Base-by-base conservation (phyloP, 371 early-diverging fungal species). In the Amoeboaphelidium protococcarum region DNA sequence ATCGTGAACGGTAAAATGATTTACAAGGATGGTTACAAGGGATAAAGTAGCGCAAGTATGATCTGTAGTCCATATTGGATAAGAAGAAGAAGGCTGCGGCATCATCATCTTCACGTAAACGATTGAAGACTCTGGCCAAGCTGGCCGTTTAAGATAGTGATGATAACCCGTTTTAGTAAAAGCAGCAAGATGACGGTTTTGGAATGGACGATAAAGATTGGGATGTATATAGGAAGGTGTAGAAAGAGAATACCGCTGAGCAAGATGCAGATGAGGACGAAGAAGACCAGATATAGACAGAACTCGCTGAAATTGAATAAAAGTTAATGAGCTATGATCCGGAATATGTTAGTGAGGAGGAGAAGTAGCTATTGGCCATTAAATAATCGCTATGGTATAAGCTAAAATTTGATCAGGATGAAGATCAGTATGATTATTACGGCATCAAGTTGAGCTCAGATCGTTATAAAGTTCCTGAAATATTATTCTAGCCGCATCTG, bases 161-260 rank as follows among this genome's bases (percentile, higher is more conserved):
- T n/a, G n/a, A n/a, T n/a, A n/a, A n/a, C n/a, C n/a, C n/a, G n/a
- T n/a, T n/a, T n/a, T n/a, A n/a, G n/a, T n/a, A 37, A 31, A 46
- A 46, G 23, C 16, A 40, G 20, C 22, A 55, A 67, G 84, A 84
- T 58, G 88, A 89, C 51, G 76, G 73, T 0, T 89, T 89, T 67
- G 89, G 89, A 22, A 76, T 75, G n/a, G 77, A 85, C 54, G 87
- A 86, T 54, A 79, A 73, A 4, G 88, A 87, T 52, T 89, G 89
- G 89, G 70, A 70, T 53, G 72, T 89, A 42, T 89, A 89, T 51
- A 67, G 80, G 25, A 79, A 83, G 55, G 83, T 88, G 47, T 76
- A 73, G 68, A 63, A 68, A 54, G 81, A 82, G 37, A n/a, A n/a
- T n/a, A n/a, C n/a, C n/a, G n/a, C n/a, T n/a, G n/a, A n/a, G n/a